These are phyloP conservation scores for Psidium friedrichsthalianum DNA, from an alignment of 345 rosid species.

Conservation along the genomic window DNA sequence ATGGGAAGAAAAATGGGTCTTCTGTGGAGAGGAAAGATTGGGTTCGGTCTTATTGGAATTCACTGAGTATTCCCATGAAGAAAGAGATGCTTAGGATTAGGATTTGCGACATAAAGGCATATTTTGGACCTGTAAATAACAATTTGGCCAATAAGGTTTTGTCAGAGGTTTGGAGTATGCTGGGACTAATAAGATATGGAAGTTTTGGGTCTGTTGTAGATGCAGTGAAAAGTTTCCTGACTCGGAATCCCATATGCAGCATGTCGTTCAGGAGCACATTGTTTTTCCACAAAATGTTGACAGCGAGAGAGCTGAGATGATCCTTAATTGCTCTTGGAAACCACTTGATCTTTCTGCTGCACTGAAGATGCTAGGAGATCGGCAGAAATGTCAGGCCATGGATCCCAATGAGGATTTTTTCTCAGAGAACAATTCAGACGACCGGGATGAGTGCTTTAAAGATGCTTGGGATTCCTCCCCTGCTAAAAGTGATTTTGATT, in stretches of 20 bases:
- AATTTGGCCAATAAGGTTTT: constrained; percentile 42
- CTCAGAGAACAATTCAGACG: constrained; percentile 15
- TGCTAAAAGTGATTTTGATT: constrained; percentile 40
- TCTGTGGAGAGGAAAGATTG: constrained; percentile 54
- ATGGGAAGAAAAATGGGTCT: constrained; percentile 47
- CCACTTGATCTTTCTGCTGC: constrained; percentile 74
- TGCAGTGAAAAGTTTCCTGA: constrained; percentile 54
- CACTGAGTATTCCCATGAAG: constrained; percentile 45
- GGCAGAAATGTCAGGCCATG: constrained; percentile 27
- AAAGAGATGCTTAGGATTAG: constrained; percentile 50
- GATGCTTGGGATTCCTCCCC: constrained; percentile 82
- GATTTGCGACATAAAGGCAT: constrained; percentile 48
- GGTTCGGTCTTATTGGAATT: constrained; percentile 64
- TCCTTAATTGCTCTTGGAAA: constrained; percentile 65
- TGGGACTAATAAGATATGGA: constrained; percentile 57
- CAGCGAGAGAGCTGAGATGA: constrained; percentile 63
- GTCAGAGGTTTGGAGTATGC: constrained; percentile 46
- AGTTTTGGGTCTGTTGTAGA: constrained; percentile 68
- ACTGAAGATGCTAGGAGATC: constrained; percentile 43
- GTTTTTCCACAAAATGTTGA: constrained; percentile 61
- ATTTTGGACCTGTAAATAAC: constrained; percentile 53
- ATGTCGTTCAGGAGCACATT: constrained; percentile 71
- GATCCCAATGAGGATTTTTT: constrained; percentile 27
- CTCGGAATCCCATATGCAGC: constrained; percentile 67
- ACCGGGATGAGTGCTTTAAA: constrained; percentile 50